Evolutionary conservation across 2,329 filamentous ascomycete genomes (phyloP).

Genomic region (Knufia fluminis): DNA sequence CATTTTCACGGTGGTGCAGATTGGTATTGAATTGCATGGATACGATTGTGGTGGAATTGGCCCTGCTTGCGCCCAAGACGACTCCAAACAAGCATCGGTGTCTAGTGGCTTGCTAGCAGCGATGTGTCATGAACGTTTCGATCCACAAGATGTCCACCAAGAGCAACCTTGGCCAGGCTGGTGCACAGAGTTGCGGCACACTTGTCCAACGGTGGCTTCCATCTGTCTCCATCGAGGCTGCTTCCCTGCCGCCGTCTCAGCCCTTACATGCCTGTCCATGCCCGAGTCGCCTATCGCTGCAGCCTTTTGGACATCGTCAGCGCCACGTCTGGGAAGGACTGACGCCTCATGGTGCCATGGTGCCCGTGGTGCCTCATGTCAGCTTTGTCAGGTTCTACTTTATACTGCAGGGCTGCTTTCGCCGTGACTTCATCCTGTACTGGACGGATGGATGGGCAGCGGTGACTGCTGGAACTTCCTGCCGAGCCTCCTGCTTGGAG

Average conservation of each 20-base stretch:
- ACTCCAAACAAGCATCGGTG: neutral
- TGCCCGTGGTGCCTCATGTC: neutral
- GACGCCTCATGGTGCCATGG: constrained; percentile 3
- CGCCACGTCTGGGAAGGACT: constrained; percentile 3
- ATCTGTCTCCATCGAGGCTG: neutral
- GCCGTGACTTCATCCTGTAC: too few species aligned
- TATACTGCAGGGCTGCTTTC: too few species aligned
- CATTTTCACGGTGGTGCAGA: constrained; percentile 7
- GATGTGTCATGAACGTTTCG: constrained; percentile 9
- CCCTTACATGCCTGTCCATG: constrained; percentile 4
- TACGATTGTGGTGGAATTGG: constrained; percentile 6
- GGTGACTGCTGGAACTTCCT: neutral
- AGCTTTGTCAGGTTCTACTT: neutral
- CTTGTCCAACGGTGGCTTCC: constrained; percentile 1
- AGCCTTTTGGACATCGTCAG: constrained; percentile 4
- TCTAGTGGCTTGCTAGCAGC: constrained; percentile 8
- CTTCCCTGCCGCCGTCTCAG: constrained; percentile 5
- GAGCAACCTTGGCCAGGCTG: neutral
- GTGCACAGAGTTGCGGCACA: neutral
- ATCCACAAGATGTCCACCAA: too few species aligned
- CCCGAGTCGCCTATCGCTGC: constrained; percentile 4
- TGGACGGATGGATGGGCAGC: too few species aligned
- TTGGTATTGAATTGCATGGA: constrained; percentile 7
- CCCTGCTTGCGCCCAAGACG: neutral
- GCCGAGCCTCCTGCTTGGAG: too few species aligned